Base-by-base conservation (phyloP, 148 eudicot species). In the Salicornia ramosissima region DNA sequence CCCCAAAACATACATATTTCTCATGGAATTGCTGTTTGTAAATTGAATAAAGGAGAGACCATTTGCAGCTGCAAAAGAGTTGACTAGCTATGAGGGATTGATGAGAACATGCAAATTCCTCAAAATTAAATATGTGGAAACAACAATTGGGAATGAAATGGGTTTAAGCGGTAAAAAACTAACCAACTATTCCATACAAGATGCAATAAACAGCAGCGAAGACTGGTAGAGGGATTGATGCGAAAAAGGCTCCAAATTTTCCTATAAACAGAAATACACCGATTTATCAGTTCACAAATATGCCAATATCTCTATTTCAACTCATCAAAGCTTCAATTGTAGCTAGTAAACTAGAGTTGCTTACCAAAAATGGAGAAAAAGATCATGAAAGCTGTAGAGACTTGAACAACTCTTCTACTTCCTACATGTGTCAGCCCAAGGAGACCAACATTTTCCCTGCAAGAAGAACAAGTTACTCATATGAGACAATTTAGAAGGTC, bases 381-480 rank as follows among this genome's bases (percentile, higher is more conserved):
- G 67, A 94, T 69, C 99, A 94, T 91, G 91, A 94, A 94, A 74
- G 77, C 83, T 18, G 96, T 84, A 61, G 99, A 94, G 50, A 87
- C 78, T 78, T 94, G 96, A 60, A 94, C 99, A 19, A 84, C 99
- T 86, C 99, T 91, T 77, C 99, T 87, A 70, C 99, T 94, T 65
- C 99, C 99, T 1, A 94, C 91, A 59, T 80, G 86, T 21, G 99
- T 94, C 54, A 94, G 74, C 57, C 97, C 99, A 29, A 94, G 96
- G 66, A 94, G 91, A 42, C 99, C 99, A 56, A 91, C 88, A 80
- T 94, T 94, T 82, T 90, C 99, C 66, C 99, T 94, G 86, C 80
- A 75, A 45, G n/a, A 64, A 69, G 71, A 21, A 50, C 4, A 50
- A n/a, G 42, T 61, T 56, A 72, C 53, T 57, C 29, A 24, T 66